Evolutionary conservation across 2,329 filamentous ascomycete genomes (phyloP).

Genomic region (Nemania sp.): DNA sequence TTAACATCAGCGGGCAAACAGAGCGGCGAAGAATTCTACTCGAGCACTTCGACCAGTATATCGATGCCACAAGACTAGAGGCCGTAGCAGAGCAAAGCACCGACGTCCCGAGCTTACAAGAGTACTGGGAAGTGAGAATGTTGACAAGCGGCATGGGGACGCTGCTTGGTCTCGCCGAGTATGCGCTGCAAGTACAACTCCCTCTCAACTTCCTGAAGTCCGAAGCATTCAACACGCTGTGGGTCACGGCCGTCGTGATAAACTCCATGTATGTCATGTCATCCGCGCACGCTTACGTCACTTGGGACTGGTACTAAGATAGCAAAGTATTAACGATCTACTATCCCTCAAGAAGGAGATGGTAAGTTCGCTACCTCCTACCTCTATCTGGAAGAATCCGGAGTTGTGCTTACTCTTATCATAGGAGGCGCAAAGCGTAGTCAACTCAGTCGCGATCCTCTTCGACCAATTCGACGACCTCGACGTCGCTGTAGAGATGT

Average conservation of each 20-base stretch:
- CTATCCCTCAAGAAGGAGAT: constrained; percentile 37
- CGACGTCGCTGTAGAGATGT: constrained; percentile 34
- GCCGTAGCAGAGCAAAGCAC: constrained; percentile 29
- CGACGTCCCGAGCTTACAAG: constrained; percentile 28
- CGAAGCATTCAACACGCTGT: constrained; percentile 31
- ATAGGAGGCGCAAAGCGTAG: constrained; percentile 33
- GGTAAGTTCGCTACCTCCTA: constrained; percentile 20
- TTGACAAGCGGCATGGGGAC: constrained; percentile 36
- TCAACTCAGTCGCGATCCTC: constrained; percentile 37
- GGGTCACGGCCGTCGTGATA: constrained; percentile 33
- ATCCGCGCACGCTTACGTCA: neutral
- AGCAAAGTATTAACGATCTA: constrained; percentile 33
- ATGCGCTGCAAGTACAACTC: constrained; percentile 30
- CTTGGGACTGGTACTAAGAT: constrained; percentile 7
- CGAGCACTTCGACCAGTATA: constrained; percentile 32
- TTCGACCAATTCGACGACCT: constrained; percentile 32
- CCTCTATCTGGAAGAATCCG: neutral
- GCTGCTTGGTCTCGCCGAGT: constrained; percentile 35
- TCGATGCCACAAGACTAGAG: constrained; percentile 34
- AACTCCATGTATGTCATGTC: constrained; percentile 33
- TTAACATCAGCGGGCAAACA: constrained; percentile 4
- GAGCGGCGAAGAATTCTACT: constrained; percentile 30
- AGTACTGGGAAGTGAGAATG: constrained; percentile 37
- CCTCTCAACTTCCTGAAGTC: constrained; percentile 28
- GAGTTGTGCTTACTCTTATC: neutral